A percentile compares a stretch with the other conserved stretches of the same genome.
Evolutionary conservation across 495 filamentous ascomycete species (phyloP).

Genomic region (Podospora fimiseda): DNA sequence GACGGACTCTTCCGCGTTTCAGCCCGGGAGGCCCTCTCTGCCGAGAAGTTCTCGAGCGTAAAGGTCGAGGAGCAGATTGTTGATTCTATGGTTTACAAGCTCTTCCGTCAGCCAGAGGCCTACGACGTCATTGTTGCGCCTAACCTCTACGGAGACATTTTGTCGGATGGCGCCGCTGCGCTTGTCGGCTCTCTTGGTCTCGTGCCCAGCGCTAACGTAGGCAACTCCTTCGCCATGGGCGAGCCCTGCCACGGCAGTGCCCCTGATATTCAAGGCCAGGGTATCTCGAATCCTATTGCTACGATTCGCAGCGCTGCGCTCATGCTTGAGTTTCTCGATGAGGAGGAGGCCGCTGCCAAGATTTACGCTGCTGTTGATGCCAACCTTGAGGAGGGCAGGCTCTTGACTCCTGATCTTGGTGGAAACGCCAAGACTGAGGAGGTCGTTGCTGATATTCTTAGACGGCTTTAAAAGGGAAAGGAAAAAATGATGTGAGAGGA

Average conservation of each 20-base stretch:
- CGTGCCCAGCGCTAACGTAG: slow-evolving; percentile 94
- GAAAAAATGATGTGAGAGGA: neutral
- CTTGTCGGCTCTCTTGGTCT: slow-evolving; percentile 90
- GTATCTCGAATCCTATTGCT: slow-evolving; percentile 93
- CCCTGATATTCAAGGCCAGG: slow-evolving; percentile 88
- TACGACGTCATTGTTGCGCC: slow-evolving; percentile 99
- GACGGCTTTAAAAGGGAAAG: slow-evolving; percentile 56
- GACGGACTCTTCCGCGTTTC: slow-evolving; percentile 91
- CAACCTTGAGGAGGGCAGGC: slow-evolving; percentile 75
- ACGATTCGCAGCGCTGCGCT: slow-evolving; percentile 85
- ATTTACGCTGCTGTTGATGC: slow-evolving; percentile 91
- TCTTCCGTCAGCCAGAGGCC: slow-evolving; percentile 85
- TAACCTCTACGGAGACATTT: slow-evolving; percentile 95
- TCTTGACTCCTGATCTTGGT: slow-evolving; percentile 85
- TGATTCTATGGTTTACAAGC: slow-evolving; percentile 98
- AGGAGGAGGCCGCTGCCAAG: slow-evolving; percentile 76
- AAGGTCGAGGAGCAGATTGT: slow-evolving; percentile 95
- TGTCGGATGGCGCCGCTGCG: slow-evolving; percentile 92
- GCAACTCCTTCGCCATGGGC: slow-evolving; percentile 89
- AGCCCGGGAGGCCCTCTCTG: slow-evolving; percentile 62
- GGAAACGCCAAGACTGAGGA: slow-evolving; percentile 81
- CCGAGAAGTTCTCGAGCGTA: slow-evolving; percentile 53
- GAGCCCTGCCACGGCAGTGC: slow-evolving; percentile 97
- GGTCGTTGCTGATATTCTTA: slow-evolving; percentile 84
- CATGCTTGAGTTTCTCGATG: slow-evolving; percentile 92